Conservation (phyloP, 2,329 filamentous ascomycete species). For the Ambrosiella beaveri region DNA sequence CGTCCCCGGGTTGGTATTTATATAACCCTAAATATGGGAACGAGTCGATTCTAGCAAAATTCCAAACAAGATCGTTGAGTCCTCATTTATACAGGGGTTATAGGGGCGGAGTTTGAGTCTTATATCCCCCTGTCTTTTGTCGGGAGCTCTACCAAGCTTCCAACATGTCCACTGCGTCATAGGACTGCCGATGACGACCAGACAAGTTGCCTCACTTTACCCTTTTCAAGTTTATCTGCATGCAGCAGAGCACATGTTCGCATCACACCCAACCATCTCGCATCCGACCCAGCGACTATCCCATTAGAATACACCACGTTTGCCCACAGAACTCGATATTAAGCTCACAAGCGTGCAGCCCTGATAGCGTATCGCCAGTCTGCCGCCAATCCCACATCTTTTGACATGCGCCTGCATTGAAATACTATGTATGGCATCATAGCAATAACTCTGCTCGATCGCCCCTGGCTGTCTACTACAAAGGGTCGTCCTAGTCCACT, state of each 20-base stretch:
- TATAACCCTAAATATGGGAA: no score
- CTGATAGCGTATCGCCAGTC: not conserved
- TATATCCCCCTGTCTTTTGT: not conserved
- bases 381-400: not conserved
- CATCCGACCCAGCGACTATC: not conserved
- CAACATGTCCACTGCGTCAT: not conserved
- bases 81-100: not conserved
- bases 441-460: conserved; percentile 5
- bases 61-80: not conserved
- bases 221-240: not conserved
- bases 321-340: not conserved
- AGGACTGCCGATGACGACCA: not conserved
- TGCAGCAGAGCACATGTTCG: not conserved
- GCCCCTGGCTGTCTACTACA: conserved; percentile 4
- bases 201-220: conserved; percentile 2
- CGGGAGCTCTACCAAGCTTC: not conserved
- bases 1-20: no score
- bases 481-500: not conserved
- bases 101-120: not conserved
- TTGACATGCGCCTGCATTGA: conserved; percentile 5
- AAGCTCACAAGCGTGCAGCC: not conserved
- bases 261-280: not conserved
- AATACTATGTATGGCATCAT: conserved; percentile 12
- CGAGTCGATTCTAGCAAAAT: no score
- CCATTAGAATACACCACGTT: not conserved